Evolutionary conservation across 192 early-diverging fungal genomes (phyloP), one percentile per base, ranked within the genome.

Genomic region (Thamnidium elegans): DNA sequence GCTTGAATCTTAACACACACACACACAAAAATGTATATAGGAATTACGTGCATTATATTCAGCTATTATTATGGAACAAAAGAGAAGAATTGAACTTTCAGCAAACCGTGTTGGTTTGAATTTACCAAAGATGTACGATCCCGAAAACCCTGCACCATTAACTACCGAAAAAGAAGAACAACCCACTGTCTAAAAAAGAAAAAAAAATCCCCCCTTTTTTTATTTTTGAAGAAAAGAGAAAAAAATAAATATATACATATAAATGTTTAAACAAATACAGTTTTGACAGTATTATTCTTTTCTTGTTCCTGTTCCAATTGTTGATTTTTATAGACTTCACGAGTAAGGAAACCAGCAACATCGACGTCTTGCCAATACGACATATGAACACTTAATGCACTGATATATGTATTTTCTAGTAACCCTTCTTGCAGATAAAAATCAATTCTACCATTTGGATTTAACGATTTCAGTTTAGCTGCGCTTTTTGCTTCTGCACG

Each of bases 351-450:
- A 20, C 63, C 73, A 26, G 68, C 66, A 14, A 74, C 68, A 36
- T 74, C 73, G 8, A 69, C 34, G 43, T 78, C 76, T 47, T 65
- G 58, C 69, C 69, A 71, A 62, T 71, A 71, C 43, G 26, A 47
- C 15, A 71, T 26, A 62, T 71, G 73, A 72, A 69, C 75, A 64
- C 71, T 75, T 31, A 79, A 62, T 19, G 72, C 74, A 47, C 71
- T 76, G 3, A 83, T 39, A 58, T 76, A 80, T 3, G 73, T 62
- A 55, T 74, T 80, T 58, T 76, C 75, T 50, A 83, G 73, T 34
- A 77, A 67, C 9, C 74, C 71, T 50, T 79, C 79, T 45, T 84
- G 81, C 31, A 84, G 66, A 64, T 66, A 77, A 68, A 75, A 84
- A 34, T 84, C 82, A 0, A 84, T 69, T 45, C 82, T 73, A 0